Evolutionary conservation across 148 eudicot species (phyloP).

Genomic region (Heliamphora exappendiculata): DNA sequence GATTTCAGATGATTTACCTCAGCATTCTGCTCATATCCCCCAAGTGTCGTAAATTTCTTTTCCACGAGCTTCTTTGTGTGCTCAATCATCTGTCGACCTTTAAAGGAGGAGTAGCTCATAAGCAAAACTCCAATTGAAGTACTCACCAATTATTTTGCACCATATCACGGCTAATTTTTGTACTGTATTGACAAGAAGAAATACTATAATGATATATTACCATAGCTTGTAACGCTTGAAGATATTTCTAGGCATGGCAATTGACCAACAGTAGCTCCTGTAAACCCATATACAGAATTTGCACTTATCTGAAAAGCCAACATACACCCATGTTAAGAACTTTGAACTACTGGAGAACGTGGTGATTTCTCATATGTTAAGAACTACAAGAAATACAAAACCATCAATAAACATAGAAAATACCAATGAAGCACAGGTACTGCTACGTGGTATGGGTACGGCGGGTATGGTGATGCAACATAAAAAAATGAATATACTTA

Average conservation of each 20-base stretch:
- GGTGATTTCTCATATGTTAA: not conserved
- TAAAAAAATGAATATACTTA: too few relatives aligned
- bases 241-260: conserved; percentile 96
- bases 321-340: conserved; percentile 8
- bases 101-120: conserved; percentile 18
- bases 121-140: not conserved
- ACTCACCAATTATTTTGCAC: not conserved
- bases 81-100: conserved; percentile 98
- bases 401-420: not conserved
- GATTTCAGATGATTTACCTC: conserved; percentile 48
- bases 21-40: conserved; percentile 83
- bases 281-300: conserved; percentile 99
- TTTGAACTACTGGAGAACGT: not conserved
- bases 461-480: too few relatives aligned
- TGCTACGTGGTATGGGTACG: too few relatives aligned
- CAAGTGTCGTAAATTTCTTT: conserved; percentile 69
- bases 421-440: too few relatives aligned
- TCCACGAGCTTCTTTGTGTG: conserved; percentile 94
- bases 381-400: not conserved
- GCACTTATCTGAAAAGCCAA: conserved; percentile 82
- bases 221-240: conserved; percentile 98
- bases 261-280: conserved; percentile 95
- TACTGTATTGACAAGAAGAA: not conserved
- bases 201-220: conserved; percentile 31
- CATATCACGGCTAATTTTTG: not conserved